Conservation (phyloP, 2,329 filamentous ascomycete genomes). For the Ramularia endophylla region DNA sequence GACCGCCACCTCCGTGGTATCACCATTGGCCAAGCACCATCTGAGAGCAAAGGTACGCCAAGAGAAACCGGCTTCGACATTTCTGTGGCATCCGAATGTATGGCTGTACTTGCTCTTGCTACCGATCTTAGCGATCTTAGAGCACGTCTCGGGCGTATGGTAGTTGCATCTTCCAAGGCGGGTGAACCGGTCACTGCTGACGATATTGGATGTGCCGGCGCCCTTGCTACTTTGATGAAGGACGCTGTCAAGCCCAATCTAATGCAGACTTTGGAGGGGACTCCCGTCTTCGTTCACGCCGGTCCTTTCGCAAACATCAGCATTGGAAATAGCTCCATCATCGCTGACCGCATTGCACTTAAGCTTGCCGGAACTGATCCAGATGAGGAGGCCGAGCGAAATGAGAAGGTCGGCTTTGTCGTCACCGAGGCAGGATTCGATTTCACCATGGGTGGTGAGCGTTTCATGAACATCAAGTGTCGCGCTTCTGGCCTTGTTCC, state of each 20-base stretch:
- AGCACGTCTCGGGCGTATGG: constrained; percentile 90
- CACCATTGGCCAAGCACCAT: constrained; percentile 79
- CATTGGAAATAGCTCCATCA: constrained; percentile 91
- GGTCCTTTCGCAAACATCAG: constrained; percentile 98
- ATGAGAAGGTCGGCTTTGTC: constrained; percentile 80
- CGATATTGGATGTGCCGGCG: constrained; percentile 87
- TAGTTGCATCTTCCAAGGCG: constrained; percentile 76
- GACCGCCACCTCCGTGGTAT: constrained; percentile 88
- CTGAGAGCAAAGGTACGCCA: constrained; percentile 75
- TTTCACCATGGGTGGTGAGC: constrained; percentile 99
- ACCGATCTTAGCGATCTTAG: constrained; percentile 83
- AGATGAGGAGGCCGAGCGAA: constrained; percentile 66
- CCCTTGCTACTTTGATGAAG: constrained; percentile 90
- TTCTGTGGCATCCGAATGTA: constrained; percentile 94
- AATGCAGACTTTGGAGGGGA: constrained; percentile 97
- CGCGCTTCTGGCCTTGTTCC: constrained; percentile 86
- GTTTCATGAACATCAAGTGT: constrained; percentile 99
- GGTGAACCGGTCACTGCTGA: constrained; percentile 95
- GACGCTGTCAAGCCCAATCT: constrained; percentile 98
- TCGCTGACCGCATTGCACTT: constrained; percentile 90
- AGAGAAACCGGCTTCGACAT: constrained; percentile 96
- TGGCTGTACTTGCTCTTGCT: constrained; percentile 94
- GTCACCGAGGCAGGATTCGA: constrained; percentile 98
- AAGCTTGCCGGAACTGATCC: constrained; percentile 93
- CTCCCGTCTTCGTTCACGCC: constrained; percentile 94